A percentile compares a stretch with the other conserved stretches of the same genome.
Conservation (phyloP, 1,139 yeast species). For the Pneumocystis carinii region DNA sequence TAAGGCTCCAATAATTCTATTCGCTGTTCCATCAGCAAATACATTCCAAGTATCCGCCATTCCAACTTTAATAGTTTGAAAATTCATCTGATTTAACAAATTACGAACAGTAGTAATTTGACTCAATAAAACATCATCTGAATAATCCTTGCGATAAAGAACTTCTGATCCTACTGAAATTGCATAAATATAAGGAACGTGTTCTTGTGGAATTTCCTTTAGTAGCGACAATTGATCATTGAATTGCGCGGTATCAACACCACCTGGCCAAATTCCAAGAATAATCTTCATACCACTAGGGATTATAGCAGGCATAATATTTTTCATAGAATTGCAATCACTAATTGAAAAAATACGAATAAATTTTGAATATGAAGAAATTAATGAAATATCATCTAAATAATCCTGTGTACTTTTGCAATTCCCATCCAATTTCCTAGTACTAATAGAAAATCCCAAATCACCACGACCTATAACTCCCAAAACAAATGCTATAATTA, state of each 20-base stretch:
- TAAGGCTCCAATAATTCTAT: conserved; percentile 58
- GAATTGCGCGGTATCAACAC: conserved; percentile 44
- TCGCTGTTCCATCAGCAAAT: conserved; percentile 59
- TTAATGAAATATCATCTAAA: conserved; percentile 42
- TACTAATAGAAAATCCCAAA: conserved; percentile 63
- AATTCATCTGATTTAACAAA: conserved; percentile 53
- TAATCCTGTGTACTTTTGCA: conserved; percentile 63
- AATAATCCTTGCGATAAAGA: conserved; percentile 66
- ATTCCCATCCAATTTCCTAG: conserved; percentile 43
- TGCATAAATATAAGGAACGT: conserved; percentile 50
- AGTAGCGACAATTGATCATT: conserved; percentile 55
- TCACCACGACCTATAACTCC: conserved; percentile 19
- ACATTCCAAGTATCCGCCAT: conserved; percentile 94
- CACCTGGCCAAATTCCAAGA: conserved; percentile 85
- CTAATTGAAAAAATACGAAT: conserved; percentile 76
- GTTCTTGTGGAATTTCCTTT: conserved; percentile 46
- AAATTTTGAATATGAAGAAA: conserved; percentile 42
- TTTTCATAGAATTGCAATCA: conserved; percentile 72
- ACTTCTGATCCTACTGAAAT: conserved; percentile 86
- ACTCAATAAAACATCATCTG: conserved; percentile 49
- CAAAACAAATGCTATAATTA: background rate
- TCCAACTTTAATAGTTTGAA: conserved; percentile 61
- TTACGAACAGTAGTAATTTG: conserved; percentile 39
- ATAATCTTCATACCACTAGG: conserved; percentile 55
- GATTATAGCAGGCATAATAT: conserved; percentile 65